Conservation (phyloP, 257 asterid species). For the Mitragyna speciosa region DNA sequence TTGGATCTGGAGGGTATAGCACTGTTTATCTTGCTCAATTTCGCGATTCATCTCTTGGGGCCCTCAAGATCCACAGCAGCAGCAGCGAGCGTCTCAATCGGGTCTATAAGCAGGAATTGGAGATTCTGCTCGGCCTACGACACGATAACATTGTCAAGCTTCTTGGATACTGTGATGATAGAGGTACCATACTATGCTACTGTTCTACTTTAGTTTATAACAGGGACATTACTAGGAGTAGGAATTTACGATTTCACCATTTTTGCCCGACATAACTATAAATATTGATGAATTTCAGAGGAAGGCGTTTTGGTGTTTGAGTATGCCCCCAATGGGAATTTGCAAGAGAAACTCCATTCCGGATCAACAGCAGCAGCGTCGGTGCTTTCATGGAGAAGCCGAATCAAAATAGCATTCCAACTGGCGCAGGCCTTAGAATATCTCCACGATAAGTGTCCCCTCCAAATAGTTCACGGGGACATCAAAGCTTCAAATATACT, state of each 20-base stretch:
- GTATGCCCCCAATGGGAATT: constrained; percentile 54
- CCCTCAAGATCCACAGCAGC: constrained; percentile 55
- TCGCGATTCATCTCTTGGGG: constrained; percentile 38
- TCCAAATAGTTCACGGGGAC: constrained; percentile 70
- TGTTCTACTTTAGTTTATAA: too few species aligned
- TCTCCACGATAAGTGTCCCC: constrained; percentile 51
- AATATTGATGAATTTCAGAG: constrained; percentile 19
- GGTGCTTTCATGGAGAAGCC: constrained; percentile 50
- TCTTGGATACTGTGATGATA: constrained; percentile 51
- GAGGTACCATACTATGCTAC: constrained; percentile 43
- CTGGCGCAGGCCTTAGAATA: constrained; percentile 60
- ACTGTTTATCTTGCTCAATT: constrained; percentile 59
- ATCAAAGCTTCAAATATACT: constrained; percentile 66
- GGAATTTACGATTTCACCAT: too few species aligned
- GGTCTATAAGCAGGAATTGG: constrained; percentile 53
- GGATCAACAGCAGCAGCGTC: background rate
- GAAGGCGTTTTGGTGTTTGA: constrained; percentile 54
- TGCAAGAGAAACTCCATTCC: constrained; percentile 57
- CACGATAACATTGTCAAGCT: constrained; percentile 59
- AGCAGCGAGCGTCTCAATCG: constrained; percentile 53
- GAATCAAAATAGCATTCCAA: constrained; percentile 62
- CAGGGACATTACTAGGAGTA: too few species aligned
- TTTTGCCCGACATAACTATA: too few species aligned
- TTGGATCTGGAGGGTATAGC: constrained; percentile 74
- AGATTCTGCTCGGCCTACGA: constrained; percentile 41